These are phyloP conservation scores for Aspergillus clavatus DNA, from an alignment of 2,329 filamentous ascomycete species.

Conservation along the genomic window DNA sequence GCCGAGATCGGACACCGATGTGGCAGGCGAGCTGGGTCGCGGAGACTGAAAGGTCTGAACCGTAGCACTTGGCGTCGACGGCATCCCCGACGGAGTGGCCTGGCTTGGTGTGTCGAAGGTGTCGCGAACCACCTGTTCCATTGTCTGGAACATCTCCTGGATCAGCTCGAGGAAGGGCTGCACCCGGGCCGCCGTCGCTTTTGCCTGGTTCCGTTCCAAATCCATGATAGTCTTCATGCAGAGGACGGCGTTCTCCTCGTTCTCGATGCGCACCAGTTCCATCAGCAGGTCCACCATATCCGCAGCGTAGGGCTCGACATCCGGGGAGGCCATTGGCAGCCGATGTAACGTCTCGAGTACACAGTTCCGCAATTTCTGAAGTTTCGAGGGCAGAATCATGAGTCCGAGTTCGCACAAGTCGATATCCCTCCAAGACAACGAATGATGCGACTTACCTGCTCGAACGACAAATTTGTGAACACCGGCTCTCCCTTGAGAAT, in stretches of 20 bases:
- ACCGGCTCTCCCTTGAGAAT: conserved; percentile 81
- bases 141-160: conserved; percentile 90
- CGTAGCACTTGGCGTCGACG: conserved; percentile 48
- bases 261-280: conserved; percentile 81
- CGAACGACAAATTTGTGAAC: conserved; percentile 82
- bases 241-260: conserved; percentile 97
- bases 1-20: conserved; percentile 72
- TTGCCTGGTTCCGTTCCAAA: conserved; percentile 86
- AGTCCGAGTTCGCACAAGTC: not conserved
- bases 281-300: conserved; percentile 89
- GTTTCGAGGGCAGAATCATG: conserved; percentile 5
- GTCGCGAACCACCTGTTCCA: conserved; percentile 90
- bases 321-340: conserved; percentile 67
- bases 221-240: conserved; percentile 99
- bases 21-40: conserved; percentile 81
- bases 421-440: not conserved
- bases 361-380: conserved; percentile 80
- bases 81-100: conserved; percentile 47
- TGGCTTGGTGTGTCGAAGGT: conserved; percentile 77
- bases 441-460: conserved; percentile 61
- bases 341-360: conserved; percentile 92
- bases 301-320: conserved; percentile 83
- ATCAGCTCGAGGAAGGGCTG: conserved; percentile 89
- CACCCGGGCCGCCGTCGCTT: conserved; percentile 73
- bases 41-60: conserved; percentile 76